A percentile compares a stretch with the other conserved stretches of the same genome.
Evolutionary conservation across 139 green algal genomes (phyloP).

Genomic region (Chlamydomonas sp.): DNA sequence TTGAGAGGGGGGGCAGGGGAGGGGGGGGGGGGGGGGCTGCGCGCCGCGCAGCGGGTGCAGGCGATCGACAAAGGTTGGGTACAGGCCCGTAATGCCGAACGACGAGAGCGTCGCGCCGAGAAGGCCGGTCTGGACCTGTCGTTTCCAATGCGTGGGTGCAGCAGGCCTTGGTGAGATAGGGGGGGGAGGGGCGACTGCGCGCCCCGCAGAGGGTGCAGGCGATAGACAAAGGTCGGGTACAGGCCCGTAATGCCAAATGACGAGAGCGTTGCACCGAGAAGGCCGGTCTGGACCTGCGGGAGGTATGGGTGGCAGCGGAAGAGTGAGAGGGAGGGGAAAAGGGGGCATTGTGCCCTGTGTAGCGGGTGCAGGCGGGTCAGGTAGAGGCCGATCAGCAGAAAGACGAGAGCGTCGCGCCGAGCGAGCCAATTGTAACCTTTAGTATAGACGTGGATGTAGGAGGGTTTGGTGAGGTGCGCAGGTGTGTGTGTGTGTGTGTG

Average conservation of each 20-base stretch:
- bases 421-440: conserved; percentile 10
- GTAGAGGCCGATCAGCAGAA: conserved; percentile 70
- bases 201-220: no score
- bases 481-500: no score
- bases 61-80: conserved; percentile 67
- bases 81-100: conserved; percentile 76
- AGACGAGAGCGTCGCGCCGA: conserved; percentile 57
- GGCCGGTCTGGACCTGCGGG: conserved; percentile 36
- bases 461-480: no score
- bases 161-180: no score
- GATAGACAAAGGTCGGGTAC: conserved; percentile 73
- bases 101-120: conserved; percentile 58
- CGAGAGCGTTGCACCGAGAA: conserved; percentile 57
- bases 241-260: conserved; percentile 71
- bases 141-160: no score
- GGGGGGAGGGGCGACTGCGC: background rate
- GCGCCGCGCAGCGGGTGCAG: no score
- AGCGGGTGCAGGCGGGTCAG: conserved; percentile 57
- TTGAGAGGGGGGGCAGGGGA: no score
- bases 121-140: conserved; percentile 12
- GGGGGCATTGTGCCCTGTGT: no score
- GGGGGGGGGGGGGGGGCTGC: no score
- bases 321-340: no score
- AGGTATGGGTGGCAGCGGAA: no score
- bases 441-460: no score